These are phyloP conservation scores for Oxytropis ochrocephala DNA, from an alignment of 306 rosid species.

Conservation along the genomic window DNA sequence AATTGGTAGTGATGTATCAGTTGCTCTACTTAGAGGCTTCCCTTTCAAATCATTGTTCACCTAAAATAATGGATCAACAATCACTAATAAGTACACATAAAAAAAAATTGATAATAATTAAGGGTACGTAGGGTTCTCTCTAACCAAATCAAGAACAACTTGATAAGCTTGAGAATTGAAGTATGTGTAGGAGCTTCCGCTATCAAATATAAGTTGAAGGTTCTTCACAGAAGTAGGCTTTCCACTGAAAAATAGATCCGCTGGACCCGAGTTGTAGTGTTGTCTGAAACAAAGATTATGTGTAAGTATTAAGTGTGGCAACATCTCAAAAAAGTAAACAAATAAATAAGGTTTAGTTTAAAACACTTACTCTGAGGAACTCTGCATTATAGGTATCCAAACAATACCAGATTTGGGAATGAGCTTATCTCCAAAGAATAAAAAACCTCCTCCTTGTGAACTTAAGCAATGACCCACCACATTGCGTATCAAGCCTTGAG, in stretches of 20 bases:
- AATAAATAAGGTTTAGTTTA: not conserved
- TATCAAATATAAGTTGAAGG: constrained; percentile 54
- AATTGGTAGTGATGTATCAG: constrained; percentile 38
- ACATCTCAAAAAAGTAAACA: too few relatives aligned
- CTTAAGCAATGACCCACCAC: constrained; percentile 72
- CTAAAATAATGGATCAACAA: constrained; percentile 29
- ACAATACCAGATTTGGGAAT: constrained; percentile 45
- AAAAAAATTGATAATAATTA: not conserved
- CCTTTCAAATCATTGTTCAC: constrained; percentile 43
- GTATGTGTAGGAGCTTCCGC: constrained; percentile 87
- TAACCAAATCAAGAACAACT: constrained; percentile 44
- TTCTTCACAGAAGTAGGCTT: constrained; percentile 46
- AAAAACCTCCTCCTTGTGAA: constrained; percentile 55
- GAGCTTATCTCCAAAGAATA: constrained; percentile 60
- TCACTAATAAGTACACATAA: not conserved
- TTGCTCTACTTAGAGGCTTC: constrained; percentile 39
- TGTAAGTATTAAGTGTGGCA: not conserved
- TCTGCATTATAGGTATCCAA: constrained; percentile 49
- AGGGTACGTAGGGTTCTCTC: not conserved
- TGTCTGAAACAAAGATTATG: constrained; percentile 33
- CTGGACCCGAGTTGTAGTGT: constrained; percentile 71
- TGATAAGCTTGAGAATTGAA: constrained; percentile 45
- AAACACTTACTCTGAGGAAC: constrained; percentile 37
- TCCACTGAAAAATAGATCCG: constrained; percentile 46
- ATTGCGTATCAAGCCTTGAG: constrained; percentile 32